Evolutionary conservation across 495 filamentous ascomycete genomes (phyloP).

Genomic region (Pyrenula aspistea): DNA sequence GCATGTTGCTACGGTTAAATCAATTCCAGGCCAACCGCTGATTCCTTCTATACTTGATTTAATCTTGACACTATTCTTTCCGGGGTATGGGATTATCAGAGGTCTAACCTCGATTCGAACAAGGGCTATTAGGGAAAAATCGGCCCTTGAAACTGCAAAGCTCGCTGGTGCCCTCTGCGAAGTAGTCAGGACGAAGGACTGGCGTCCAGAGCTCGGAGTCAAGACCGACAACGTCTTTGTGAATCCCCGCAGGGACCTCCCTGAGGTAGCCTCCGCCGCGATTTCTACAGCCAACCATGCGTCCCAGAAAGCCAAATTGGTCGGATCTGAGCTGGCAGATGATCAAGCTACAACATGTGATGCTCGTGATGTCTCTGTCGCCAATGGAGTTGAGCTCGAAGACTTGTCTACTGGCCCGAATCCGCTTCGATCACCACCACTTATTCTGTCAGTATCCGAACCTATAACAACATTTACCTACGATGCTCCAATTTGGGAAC

Average conservation of each 20-base stretch:
- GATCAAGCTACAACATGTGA: too few species aligned
- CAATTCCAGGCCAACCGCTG: conserved; percentile 23
- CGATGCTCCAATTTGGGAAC: neutral
- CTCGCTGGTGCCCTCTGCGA: conserved; percentile 20
- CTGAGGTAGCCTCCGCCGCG: conserved; percentile 6
- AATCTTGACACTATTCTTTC: conserved; percentile 18
- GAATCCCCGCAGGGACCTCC: too few species aligned
- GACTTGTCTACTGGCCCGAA: too few species aligned
- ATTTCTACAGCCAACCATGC: conserved; percentile 2
- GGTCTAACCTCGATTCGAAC: conserved; percentile 16
- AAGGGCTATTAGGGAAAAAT: conserved; percentile 13
- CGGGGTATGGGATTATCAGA: conserved; percentile 17
- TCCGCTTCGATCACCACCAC: neutral
- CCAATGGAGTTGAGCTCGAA: too few species aligned
- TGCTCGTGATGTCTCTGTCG: too few species aligned
- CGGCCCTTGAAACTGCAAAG: conserved; percentile 15
- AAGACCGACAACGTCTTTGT: too few species aligned
- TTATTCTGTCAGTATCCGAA: neutral
- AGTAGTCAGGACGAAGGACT: conserved; percentile 17
- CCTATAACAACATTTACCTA: neutral
- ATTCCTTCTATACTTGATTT: conserved; percentile 15
- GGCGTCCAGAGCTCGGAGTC: conserved; percentile 21
- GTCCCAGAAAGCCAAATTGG: too few species aligned
- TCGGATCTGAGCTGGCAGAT: too few species aligned
- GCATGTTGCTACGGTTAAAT: conserved; percentile 29